Percentiles rank a stretch among this genome's conserved stretches.
phyloP scores from a whole-genome alignment of 2,329 filamentous ascomycete species.

The Chaetomiaceae sp. region DNA sequence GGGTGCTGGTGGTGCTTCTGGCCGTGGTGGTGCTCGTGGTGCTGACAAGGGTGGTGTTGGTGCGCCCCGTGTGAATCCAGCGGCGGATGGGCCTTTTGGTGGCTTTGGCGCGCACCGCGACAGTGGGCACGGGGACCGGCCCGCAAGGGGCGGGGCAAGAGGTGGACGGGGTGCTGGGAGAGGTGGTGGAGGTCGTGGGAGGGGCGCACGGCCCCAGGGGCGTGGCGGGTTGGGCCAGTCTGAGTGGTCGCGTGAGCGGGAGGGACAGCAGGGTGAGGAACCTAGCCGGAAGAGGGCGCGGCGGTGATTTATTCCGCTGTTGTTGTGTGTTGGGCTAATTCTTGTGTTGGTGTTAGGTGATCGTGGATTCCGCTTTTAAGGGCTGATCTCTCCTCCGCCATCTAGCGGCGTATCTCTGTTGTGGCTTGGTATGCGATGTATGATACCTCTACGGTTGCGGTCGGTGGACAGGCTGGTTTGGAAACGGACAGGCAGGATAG shows the following conservation, averaged over 20 bases:
- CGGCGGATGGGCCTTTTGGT: neutral
- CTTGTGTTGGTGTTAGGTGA: slow-evolving; percentile 6
- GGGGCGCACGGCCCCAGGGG: no score
- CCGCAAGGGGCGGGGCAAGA: neutral
- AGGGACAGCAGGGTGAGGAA: slow-evolving; percentile 10
- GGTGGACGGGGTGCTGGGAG: neutral
- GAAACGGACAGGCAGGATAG: neutral
- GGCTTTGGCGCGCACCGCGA: neutral
- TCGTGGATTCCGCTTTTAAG: neutral
- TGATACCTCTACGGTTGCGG: neutral
- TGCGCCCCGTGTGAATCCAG: neutral
- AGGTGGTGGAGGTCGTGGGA: neutral
- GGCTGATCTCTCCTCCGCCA: neutral
- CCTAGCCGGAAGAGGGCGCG: slow-evolving; percentile 17
- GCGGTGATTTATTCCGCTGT: neutral
- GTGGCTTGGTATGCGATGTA: neutral
- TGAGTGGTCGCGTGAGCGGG: neutral
- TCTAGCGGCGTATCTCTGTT: neutral
- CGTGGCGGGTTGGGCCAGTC: neutral
- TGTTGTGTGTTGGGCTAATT: slow-evolving; percentile 14
- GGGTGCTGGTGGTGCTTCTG: neutral
- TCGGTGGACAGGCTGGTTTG: neutral
- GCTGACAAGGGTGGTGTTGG: no score
- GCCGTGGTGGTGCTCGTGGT: neutral
- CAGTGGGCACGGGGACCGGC: neutral